Evolutionary conservation across 2,329 filamentous ascomycete species (phyloP).

Genomic region (Bertia moriformis): DNA sequence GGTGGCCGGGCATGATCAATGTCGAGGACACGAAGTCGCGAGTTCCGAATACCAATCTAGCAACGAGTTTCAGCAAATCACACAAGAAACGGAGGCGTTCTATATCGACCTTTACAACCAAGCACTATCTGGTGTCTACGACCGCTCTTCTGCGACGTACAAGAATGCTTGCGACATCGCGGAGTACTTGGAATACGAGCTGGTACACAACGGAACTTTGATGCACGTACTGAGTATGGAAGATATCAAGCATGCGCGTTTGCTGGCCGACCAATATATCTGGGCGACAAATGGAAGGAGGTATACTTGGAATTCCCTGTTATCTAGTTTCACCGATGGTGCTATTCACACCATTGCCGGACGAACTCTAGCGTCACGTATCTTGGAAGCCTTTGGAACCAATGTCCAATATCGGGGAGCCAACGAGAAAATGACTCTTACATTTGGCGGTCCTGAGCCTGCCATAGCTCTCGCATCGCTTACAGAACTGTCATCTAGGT

Average conservation of each 20-base stretch:
- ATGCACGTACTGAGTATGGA: slow-evolving; percentile 6
- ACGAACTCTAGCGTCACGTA: slow-evolving; percentile 20
- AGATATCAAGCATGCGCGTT: background rate
- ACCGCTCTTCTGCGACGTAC: slow-evolving; percentile 24
- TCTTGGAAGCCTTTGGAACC: slow-evolving; percentile 19
- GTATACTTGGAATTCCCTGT: slow-evolving; percentile 8
- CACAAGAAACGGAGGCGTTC: background rate
- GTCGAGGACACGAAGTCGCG: background rate
- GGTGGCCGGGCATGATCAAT: slow-evolving; percentile 15
- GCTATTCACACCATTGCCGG: slow-evolving; percentile 22
- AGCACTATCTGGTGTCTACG: slow-evolving; percentile 25
- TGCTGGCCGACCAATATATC: background rate
- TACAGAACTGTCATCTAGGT: slow-evolving; percentile 6
- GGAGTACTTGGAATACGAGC: slow-evolving; percentile 38
- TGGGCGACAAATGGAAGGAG: background rate
- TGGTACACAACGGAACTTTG: slow-evolving; percentile 30
- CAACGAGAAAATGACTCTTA: slow-evolving; percentile 24
- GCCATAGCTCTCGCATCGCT: slow-evolving; percentile 32
- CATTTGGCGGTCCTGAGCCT: slow-evolving; percentile 32
- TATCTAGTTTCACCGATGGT: slow-evolving; percentile 11
- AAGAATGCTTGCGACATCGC: slow-evolving; percentile 34
- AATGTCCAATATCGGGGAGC: slow-evolving; percentile 20
- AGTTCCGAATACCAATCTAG: background rate
- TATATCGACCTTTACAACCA: slow-evolving; percentile 6
- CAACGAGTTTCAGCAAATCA: background rate